Evolutionary conservation across 1,139 yeast genomes (phyloP), one percentile per base, ranked within the genome.

Genomic region (Spathaspora jeffriesii): DNA sequence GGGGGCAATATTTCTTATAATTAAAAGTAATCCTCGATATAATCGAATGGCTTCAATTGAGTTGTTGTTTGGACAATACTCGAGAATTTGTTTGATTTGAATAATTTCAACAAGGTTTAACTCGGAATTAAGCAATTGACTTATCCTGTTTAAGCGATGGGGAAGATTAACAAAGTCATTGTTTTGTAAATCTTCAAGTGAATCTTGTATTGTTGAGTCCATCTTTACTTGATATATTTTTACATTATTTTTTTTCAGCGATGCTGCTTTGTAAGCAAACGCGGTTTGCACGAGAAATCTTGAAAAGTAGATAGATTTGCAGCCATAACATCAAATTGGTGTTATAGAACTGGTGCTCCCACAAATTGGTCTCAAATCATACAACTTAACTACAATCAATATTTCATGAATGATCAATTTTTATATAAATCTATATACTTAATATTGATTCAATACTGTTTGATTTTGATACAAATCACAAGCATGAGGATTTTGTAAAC

Each of bases 401-500:
- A n/a, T n/a, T n/a, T n/a, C n/a, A n/a, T n/a, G n/a, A n/a, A n/a
- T n/a, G n/a, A 25, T 3, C n/a, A 28, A 8, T 9, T 30, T 30
- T 5, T 30, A 30, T 30, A 30, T n/a, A 30, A 13, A 28, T 28
- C 15, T 28, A 28, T 28, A n/a, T 34, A 34, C 20, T 31, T 37
- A 43, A 36, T 32, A 53, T 18, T 49, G 43, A 18, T 51, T 48
- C 32, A 52, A 50, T 20, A 38, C 38, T 18, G 53, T 53, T 47
- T 57, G 62, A 42, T 57, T 53, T 17, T 45, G 43, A 45, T 48
- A 53, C 15, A 63, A 49, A 54, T 71, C 78, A 57, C 81, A 76
- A 27, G 70, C 62, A 54, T 69, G 75, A 5, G 81, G 79, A 45
- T 73, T 59, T 49, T 59, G 53, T 50, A 67, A 52, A 50, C 81